Base-by-base conservation (phyloP, 225 moss, liverwort and hornwort genomes). In the Rhytidiadelphus loreus region DNA sequence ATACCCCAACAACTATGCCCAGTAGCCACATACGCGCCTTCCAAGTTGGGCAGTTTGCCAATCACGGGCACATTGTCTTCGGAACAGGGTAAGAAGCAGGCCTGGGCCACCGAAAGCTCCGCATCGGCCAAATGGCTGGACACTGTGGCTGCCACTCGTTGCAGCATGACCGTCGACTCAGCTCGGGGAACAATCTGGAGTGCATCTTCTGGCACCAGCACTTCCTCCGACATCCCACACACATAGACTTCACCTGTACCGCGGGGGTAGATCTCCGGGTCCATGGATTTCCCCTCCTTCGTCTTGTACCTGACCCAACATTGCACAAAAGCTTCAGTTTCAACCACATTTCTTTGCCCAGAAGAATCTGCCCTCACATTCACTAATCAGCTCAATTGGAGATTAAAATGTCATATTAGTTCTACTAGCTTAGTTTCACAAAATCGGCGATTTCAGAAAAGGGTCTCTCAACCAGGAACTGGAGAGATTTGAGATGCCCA, bases 1-100 rank as follows among this genome's bases (percentile, higher is more conserved):
- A 99, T 99, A 30, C 98, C 98, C 98, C 98, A 99, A 84, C 98
- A 99, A 84, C 96, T 94, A 59, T 99, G 98, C 26, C 98, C 98
- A 62, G 97, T 99, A 3, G 95, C 98, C 20, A 99, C 95, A 68
- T 93, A 99, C 44, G 93, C 97, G 15, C 95, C 95, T 28, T 94
- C 94, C 24, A 99, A 81, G 80, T 90, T 84, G 30, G 98, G 96
- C 65, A 99, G 63, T 83, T 96, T 91, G 25, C 98, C 98, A 50
- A 99, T 96, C 85, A 97, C 90, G 37, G 98, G 98, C 41, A 99
- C 91, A 24, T 93, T 93, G 81, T 97, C 98, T 89, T 95, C 95
- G 5, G 98, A 97, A 69, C 95, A 99, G 7, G 98, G 98, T 93
- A 99, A 89, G 93, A 99, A 97, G 88, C 98, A 99, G 13, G 98